A percentile compares a stretch with the other conserved stretches of the same genome.
These are phyloP conservation scores for Aspergillus ruber DNA, from an alignment of 2,329 filamentous ascomycete species.

Conservation along the genomic window DNA sequence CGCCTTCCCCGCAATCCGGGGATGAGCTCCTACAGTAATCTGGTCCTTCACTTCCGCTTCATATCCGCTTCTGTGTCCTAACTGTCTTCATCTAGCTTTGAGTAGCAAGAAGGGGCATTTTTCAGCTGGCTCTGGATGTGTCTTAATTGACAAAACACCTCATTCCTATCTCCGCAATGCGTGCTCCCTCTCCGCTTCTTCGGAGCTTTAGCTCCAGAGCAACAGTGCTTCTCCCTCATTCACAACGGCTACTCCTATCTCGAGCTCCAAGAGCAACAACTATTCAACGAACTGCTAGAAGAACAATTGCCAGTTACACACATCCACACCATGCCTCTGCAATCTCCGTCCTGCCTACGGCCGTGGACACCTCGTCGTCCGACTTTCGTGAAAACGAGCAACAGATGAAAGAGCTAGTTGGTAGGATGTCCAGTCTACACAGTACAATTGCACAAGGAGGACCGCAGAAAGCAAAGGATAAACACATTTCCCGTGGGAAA, in stretches of 20 bases:
- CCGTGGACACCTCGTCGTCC: conserved; percentile 68
- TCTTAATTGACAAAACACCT: neutral
- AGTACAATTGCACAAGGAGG: conserved; percentile 68
- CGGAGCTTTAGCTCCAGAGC: conserved; percentile 29
- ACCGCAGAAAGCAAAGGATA: conserved; percentile 71
- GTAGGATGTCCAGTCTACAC: conserved; percentile 63
- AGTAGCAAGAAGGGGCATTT: neutral
- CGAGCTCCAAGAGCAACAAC: conserved; percentile 3
- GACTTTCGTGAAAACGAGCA: conserved; percentile 75
- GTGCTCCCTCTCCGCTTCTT: conserved; percentile 30
- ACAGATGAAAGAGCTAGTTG: conserved; percentile 69
- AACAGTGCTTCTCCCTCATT: conserved; percentile 14
- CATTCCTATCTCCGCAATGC: conserved; percentile 27
- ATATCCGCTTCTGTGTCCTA: conserved; percentile 1
- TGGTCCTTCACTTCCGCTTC: conserved; percentile 8
- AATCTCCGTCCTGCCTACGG: conserved; percentile 70
- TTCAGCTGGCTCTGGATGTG: neutral
- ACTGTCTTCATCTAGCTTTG: neutral
- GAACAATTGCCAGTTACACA: conserved; percentile 66
- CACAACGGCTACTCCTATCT: conserved; percentile 16
- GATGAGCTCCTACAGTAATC: conserved; percentile 6
- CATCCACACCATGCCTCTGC: conserved; percentile 74
- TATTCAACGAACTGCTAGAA: conserved; percentile 10
- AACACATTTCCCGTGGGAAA: conserved; percentile 82
- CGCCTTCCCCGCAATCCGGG: conserved; percentile 20